Evolutionary conservation across 192 early-diverging fungal genomes (phyloP).

Genomic region (Coemansia sp.): DNA sequence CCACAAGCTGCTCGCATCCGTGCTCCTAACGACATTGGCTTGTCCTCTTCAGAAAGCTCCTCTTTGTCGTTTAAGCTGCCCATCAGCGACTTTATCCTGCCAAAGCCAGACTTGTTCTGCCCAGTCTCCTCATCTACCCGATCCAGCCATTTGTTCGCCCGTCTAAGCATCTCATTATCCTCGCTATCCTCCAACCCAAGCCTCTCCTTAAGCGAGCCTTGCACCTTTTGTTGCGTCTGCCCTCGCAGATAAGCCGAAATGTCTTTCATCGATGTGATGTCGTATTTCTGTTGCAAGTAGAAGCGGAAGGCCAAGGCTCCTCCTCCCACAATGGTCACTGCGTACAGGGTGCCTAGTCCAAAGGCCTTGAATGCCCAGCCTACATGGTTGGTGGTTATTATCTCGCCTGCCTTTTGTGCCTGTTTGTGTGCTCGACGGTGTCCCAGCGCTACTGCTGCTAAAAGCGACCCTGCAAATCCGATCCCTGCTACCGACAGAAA

Average conservation of each 20-base stretch:
- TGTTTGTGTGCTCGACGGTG: constrained; percentile 37
- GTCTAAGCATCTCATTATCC: constrained; percentile 15
- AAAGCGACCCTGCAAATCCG: constrained; percentile 26
- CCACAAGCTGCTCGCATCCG: constrained; percentile 38
- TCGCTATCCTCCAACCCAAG: constrained; percentile 12
- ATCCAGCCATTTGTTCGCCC: constrained; percentile 18
- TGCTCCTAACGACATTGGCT: constrained; percentile 30
- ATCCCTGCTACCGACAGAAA: constrained; percentile 29
- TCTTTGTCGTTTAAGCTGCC: background rate
- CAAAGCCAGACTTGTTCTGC: constrained; percentile 33
- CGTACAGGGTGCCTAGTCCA: constrained; percentile 46
- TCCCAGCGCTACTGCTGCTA: constrained; percentile 32
- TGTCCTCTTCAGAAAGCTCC: background rate
- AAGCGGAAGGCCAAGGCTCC: constrained; percentile 21
- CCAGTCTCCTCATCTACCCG: constrained; percentile 22
- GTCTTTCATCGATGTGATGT: constrained; percentile 10
- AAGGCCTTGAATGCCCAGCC: constrained; percentile 36
- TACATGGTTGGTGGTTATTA: constrained; percentile 20
- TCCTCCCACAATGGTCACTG: constrained; percentile 29
- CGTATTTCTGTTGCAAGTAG: constrained; percentile 29
- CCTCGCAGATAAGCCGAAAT: constrained; percentile 21
- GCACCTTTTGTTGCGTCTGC: background rate
- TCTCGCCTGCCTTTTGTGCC: constrained; percentile 18
- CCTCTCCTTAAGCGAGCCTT: constrained; percentile 19
- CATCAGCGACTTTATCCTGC: constrained; percentile 24